phyloP scores from a whole-genome alignment of 441 rosid genomes.

The Erysimum pusillum region DNA sequence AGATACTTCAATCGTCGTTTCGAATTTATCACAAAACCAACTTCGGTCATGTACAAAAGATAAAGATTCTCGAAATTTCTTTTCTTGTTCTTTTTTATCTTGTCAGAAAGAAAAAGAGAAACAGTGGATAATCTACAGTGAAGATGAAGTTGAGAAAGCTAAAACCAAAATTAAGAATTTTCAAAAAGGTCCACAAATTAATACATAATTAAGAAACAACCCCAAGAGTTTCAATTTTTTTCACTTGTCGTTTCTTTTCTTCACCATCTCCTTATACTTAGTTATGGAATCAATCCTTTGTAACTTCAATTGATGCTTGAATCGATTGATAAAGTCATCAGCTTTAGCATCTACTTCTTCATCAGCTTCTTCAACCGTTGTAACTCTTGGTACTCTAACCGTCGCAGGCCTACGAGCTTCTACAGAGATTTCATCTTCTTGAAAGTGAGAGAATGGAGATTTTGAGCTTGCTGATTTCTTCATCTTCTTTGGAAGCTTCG shows the following conservation, averaged over 20 bases:
- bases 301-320: slow-evolving; percentile 81
- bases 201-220: slow-evolving; percentile 24
- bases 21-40: neutral
- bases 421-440: slow-evolving; percentile 55
- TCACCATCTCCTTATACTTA: slow-evolving; percentile 66
- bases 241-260: slow-evolving; percentile 52
- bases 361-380: slow-evolving; percentile 57
- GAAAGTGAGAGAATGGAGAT: slow-evolving; percentile 66
- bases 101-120: slow-evolving; percentile 8
- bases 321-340: slow-evolving; percentile 81
- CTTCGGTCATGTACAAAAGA: slow-evolving; percentile 3
- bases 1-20: neutral
- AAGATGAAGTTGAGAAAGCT: slow-evolving; percentile 23
- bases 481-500: slow-evolving; percentile 75
- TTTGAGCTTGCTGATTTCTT: slow-evolving; percentile 84
- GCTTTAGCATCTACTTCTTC: slow-evolving; percentile 87
- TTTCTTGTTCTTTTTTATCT: neutral
- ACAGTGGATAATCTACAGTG: slow-evolving; percentile 52
- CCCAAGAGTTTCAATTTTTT: slow-evolving; percentile 14
- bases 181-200: slow-evolving; percentile 21
- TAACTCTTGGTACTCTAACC: slow-evolving; percentile 52
- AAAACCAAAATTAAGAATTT: slow-evolving; percentile 37
- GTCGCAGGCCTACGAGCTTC: slow-evolving; percentile 72
- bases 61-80: slow-evolving; percentile 1
- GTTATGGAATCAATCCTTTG: slow-evolving; percentile 78